Evolutionary conservation across 768 basidiomycete species (phyloP), one percentile per base, ranked within the genome.

Genomic region (Lactifluus volemus): DNA sequence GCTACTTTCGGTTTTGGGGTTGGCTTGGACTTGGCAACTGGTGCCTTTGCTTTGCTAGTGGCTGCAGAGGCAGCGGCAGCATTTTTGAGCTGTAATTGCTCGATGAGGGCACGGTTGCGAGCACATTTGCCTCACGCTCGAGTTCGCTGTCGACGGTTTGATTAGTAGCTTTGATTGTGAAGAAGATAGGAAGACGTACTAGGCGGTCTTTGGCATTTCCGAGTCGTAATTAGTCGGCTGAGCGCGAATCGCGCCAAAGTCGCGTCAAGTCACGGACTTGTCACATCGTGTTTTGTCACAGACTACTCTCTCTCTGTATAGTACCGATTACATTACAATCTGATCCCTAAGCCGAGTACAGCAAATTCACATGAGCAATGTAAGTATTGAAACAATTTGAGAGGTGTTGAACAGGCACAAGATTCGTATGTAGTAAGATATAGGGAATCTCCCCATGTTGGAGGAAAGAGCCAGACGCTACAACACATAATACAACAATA

Each of bases 41-140:
- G 25, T 29, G 21, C 21, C 74, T 53, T 75, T 78, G 61, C 64
- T 73, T 59, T 71, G 15, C 63, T 73, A 10, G 77, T 70, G 10
- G 78, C 77, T 8, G 88, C 75, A 15, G 74, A 70, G 5, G 75
- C 72, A 41, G 78, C 78, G 1, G 78, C 78, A 2, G 81, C 82
- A 65, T 81, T 80, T 67, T 81, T 79, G 36, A 89, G 76, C 17
- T 88, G 82, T 17, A 92, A 79, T 68, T 89, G 73, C 64, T 88
- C 84, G 41, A 93, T 77, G 9, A 92, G 75, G 3, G 82, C 85
- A 47, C 82, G 84, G 69, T 93, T 93, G 53, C 87, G 81, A 12
- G 87, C 89, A 92, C 90, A 67, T 90, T 92, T 9, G 83, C 85
- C 69, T 88, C 84, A 19, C 90, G 84, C 65, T 90, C 86, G 21